phyloP scores from a whole-genome alignment of 139 green algal genomes.

The Bryopsis sp. region DNA sequence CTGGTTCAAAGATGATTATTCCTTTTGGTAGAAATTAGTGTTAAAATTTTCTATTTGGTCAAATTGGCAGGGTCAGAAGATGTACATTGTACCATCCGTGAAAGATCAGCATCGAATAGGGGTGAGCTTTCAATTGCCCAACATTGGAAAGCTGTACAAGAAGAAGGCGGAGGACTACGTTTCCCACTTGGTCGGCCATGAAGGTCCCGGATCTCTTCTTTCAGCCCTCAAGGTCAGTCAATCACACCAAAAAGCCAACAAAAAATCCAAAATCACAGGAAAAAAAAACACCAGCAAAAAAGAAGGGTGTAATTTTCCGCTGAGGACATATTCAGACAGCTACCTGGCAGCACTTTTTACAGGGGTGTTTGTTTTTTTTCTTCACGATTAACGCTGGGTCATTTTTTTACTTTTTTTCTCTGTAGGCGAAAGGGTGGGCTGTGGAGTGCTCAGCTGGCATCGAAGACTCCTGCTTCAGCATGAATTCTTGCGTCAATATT shows the following conservation, averaged over 20 bases:
- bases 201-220: constrained; percentile 73
- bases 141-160: constrained; percentile 51
- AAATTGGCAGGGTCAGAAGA: constrained; percentile 35
- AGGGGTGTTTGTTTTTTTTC: background rate
- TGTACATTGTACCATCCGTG: constrained; percentile 66
- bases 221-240: constrained; percentile 63
- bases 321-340: too few species aligned
- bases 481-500: constrained; percentile 54
- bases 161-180: constrained; percentile 88
- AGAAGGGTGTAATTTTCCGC: too few species aligned
- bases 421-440: constrained; percentile 55
- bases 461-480: constrained; percentile 45
- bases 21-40: background rate
- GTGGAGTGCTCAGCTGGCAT: constrained; percentile 75
- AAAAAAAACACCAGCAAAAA: too few species aligned
- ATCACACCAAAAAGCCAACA: too few species aligned
- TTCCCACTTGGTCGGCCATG: constrained; percentile 87
- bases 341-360: constrained; percentile 3
- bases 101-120: constrained; percentile 66
- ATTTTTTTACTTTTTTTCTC: background rate
- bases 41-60: constrained; percentile 9
- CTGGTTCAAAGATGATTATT: too few species aligned
- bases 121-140: constrained; percentile 76
- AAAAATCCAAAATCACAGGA: too few species aligned
- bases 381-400: background rate